Percentiles rank a stretch among this genome's conserved stretches.
Conservation (phyloP, 1,284 basidiomycete genomes). For the Ustilago nuda region DNA sequence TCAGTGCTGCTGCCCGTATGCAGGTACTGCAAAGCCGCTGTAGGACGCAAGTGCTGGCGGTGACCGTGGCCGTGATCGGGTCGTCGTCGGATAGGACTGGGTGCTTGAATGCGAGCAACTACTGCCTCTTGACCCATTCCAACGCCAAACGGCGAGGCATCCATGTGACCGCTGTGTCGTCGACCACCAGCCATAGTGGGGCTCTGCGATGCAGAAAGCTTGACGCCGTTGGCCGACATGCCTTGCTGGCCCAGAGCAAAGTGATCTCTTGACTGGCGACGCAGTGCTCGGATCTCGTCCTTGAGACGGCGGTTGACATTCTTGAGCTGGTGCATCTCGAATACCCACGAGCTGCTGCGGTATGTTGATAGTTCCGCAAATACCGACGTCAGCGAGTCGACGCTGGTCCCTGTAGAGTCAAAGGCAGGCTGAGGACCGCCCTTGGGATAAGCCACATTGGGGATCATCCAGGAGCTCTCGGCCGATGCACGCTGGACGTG, state of each 20-base stretch:
- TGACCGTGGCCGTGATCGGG: slow-evolving; percentile 54
- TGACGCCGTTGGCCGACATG: slow-evolving; percentile 14
- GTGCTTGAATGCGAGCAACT: slow-evolving; percentile 33
- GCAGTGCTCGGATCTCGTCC: slow-evolving; percentile 58
- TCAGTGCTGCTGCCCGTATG: slow-evolving; percentile 42
- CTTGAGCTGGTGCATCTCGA: slow-evolving; percentile 66
- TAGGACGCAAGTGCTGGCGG: slow-evolving; percentile 50
- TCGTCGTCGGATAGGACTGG: slow-evolving; percentile 49
- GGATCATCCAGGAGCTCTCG: slow-evolving; percentile 52
- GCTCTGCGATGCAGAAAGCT: slow-evolving; percentile 34
- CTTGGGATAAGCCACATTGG: slow-evolving; percentile 51
- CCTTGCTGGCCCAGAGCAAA: slow-evolving; percentile 17
- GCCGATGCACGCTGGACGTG: slow-evolving; percentile 48
- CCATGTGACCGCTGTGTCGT: slow-evolving; percentile 22
- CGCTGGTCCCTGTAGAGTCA: slow-evolving; percentile 43
- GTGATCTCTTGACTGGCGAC: slow-evolving; percentile 45
- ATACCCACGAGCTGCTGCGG: slow-evolving; percentile 59
- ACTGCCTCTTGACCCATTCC: slow-evolving; percentile 5
- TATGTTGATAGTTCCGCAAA: slow-evolving; percentile 63
- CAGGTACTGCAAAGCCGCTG: slow-evolving; percentile 34
- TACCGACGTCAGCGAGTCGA: slow-evolving; percentile 53
- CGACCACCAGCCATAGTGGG: slow-evolving; percentile 22
- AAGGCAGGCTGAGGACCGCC: slow-evolving; percentile 45
- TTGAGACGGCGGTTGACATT: slow-evolving; percentile 61
- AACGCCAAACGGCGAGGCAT: slow-evolving; percentile 11